phyloP scores from a whole-genome alignment of 192 early-diverging fungal genomes.

The Gonapodya prolifera region DNA sequence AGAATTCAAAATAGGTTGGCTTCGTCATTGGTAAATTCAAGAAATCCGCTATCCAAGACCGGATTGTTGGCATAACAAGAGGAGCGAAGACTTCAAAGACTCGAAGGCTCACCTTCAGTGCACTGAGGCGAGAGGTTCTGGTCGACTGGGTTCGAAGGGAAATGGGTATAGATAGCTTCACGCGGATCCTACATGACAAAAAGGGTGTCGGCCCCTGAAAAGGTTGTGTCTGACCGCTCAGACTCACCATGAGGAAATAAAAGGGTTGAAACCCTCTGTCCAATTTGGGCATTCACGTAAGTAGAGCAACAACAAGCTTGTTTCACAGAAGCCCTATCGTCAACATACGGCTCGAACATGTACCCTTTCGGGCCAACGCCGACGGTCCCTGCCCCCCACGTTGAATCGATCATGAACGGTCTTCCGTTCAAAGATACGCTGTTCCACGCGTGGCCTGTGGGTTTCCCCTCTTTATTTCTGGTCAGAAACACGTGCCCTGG shows the following conservation, averaged over 20 bases:
- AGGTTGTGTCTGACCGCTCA: slow-evolving; percentile 20
- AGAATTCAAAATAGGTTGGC: neutral
- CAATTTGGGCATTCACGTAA: slow-evolving; percentile 23
- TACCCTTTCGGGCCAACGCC: slow-evolving; percentile 4
- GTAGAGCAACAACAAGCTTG: too few relatives aligned
- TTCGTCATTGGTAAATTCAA: neutral
- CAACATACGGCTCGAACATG: neutral
- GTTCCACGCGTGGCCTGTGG: slow-evolving; percentile 42
- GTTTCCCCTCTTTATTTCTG: slow-evolving; percentile 13
- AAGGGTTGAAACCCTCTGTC: slow-evolving; percentile 31
- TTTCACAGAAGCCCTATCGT: neutral
- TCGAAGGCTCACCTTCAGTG: slow-evolving; percentile 9
- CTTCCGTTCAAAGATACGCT: slow-evolving; percentile 31
- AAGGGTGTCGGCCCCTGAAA: slow-evolving; percentile 6
- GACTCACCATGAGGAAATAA: slow-evolving; percentile 27
- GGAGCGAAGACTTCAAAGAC: neutral
- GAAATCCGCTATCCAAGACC: neutral
- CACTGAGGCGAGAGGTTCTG: slow-evolving; percentile 34
- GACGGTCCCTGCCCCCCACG: slow-evolving; percentile 40
- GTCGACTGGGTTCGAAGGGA: slow-evolving; percentile 30
- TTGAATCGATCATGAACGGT: slow-evolving; percentile 39
- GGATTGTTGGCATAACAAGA: neutral
- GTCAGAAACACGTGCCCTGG: slow-evolving; percentile 18
- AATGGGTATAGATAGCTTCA: slow-evolving; percentile 35
- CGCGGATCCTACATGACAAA: neutral